phyloP scores from a whole-genome alignment of 2,329 filamentous ascomycete genomes.

The Pezicula neosporulosa region DNA sequence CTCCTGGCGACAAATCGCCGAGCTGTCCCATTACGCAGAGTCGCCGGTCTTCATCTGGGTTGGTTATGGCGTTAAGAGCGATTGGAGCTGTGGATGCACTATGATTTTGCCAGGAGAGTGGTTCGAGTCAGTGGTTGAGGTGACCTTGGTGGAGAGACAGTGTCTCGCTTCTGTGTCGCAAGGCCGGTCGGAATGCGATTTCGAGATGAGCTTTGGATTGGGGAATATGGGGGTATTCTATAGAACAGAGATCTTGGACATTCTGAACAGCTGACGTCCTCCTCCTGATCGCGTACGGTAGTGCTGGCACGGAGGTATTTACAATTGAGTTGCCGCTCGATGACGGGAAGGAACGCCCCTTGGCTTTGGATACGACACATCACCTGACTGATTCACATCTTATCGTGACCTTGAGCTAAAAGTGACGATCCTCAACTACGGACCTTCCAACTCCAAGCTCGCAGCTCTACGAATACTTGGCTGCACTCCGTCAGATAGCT shows the following conservation, averaged over 20 bases:
- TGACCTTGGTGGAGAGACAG: neutral
- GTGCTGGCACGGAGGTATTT: too few relatives aligned
- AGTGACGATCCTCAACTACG: slow-evolving; percentile 8
- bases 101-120: too few relatives aligned
- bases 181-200: neutral
- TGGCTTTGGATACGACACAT: neutral
- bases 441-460: slow-evolving; percentile 5
- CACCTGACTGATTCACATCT: neutral
- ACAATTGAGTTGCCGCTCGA: too few relatives aligned
- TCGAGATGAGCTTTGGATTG: too few relatives aligned
- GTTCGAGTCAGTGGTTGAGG: neutral
- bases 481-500: slow-evolving; percentile 4
- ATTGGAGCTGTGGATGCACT: neutral
- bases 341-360: too few relatives aligned
- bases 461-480: slow-evolving; percentile 4
- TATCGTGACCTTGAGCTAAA: neutral
- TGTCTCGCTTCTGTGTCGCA: slow-evolving; percentile 1
- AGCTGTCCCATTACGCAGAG: slow-evolving; percentile 60
- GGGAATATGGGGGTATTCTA: too few relatives aligned
- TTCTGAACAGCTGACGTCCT: too few relatives aligned
- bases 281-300: too few relatives aligned
- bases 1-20: slow-evolving; percentile 72
- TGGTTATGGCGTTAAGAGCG: too few relatives aligned
- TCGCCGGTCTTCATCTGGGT: slow-evolving; percentile 28
- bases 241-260: too few relatives aligned